These are phyloP conservation scores for Pecoramyces ruminantium DNA, from an alignment of 192 early-diverging fungal genomes.

Conservation along the genomic window DNA sequence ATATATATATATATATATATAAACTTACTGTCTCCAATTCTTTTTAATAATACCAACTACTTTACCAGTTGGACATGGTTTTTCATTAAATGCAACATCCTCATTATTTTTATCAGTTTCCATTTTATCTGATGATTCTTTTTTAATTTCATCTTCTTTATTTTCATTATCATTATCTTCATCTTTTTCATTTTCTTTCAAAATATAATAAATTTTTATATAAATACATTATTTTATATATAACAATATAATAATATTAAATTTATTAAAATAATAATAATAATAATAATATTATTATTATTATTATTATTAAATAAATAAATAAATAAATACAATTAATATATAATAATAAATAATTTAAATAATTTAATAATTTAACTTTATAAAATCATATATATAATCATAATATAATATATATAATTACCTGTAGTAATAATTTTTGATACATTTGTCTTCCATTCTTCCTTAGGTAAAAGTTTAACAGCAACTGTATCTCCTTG, in stretches of 20 bases:
- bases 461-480: constrained; percentile 59
- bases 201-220: too few species aligned
- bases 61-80: constrained; percentile 56
- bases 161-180: constrained; percentile 49
- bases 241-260: too few species aligned
- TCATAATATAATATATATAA: too few species aligned
- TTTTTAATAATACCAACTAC: constrained; percentile 87
- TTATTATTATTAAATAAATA: too few species aligned
- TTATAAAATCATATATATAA: too few species aligned
- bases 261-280: too few species aligned
- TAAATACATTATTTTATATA: too few species aligned
- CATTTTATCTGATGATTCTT: constrained; percentile 4
- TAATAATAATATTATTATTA: too few species aligned
- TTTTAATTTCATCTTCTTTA: constrained; percentile 5
- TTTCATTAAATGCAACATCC: not conserved
- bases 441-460: constrained; percentile 66
- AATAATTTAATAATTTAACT: too few species aligned
- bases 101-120: constrained; percentile 7
- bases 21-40: constrained; percentile 87
- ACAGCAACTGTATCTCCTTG: constrained; percentile 87
- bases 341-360: too few species aligned
- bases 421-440: constrained; percentile 36
- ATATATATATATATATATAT: constrained; percentile 37
- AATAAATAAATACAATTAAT: too few species aligned
- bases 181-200: constrained; percentile 10